Conservation (phyloP, 306 rosid species). For the Vigna nakashimae region DNA sequence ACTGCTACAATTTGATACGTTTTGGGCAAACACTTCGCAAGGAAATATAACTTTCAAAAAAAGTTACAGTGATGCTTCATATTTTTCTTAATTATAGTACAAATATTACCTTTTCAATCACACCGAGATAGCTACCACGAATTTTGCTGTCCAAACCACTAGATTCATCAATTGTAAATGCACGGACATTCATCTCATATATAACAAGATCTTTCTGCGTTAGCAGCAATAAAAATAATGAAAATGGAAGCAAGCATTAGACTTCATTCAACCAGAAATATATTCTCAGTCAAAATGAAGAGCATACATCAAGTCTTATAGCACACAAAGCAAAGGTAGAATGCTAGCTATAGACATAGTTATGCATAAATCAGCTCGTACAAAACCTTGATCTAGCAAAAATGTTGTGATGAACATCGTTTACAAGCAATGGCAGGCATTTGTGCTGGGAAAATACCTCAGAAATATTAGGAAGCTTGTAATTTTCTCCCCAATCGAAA, state of each 20-base stretch:
- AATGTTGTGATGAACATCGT: constrained; percentile 36
- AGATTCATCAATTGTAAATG: constrained; percentile 87
- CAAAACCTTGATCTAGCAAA: constrained; percentile 36
- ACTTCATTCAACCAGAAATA: constrained; percentile 23
- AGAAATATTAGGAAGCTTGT: constrained; percentile 84
- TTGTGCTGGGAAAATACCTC: constrained; percentile 65
- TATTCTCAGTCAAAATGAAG: constrained; percentile 40
- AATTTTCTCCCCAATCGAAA: constrained; percentile 93
- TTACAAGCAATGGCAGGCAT: constrained; percentile 15
- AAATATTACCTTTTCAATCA: constrained; percentile 85
- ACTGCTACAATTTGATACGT: background rate
- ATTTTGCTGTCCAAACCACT: constrained; percentile 70
- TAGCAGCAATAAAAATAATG: constrained; percentile 35
- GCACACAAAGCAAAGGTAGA: constrained; percentile 24
- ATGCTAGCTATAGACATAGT: constrained; percentile 22
- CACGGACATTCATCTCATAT: constrained; percentile 96
- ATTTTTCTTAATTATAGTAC: constrained; percentile 19
- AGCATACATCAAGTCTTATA: constrained; percentile 32
- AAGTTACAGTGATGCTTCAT: background rate
- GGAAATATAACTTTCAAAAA: constrained; percentile 30
- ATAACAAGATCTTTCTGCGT: constrained; percentile 94
- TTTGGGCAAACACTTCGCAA: constrained; percentile 10
- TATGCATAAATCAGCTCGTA: constrained; percentile 35
- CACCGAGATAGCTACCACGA: constrained; percentile 92
- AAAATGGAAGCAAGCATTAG: constrained; percentile 37